phyloP scores from a whole-genome alignment of 2,329 filamentous ascomycete genomes.

The Dactylonectria macrodidyma region DNA sequence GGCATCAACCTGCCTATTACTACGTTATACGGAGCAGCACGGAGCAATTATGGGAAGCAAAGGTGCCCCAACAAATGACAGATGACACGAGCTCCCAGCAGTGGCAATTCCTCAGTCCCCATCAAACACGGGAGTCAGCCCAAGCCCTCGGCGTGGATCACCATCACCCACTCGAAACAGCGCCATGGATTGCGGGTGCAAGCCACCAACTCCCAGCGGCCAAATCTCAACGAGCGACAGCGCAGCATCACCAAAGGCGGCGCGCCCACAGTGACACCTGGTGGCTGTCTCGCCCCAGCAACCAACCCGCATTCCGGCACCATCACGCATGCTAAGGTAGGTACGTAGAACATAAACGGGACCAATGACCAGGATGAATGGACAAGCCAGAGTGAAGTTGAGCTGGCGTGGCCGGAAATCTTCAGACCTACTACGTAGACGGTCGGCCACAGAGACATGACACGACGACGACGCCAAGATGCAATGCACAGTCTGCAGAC shows the following conservation, averaged over 20 bases:
- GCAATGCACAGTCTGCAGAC: not conserved
- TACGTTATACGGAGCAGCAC: no score
- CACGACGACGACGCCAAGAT: not conserved
- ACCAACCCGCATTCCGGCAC: not conserved
- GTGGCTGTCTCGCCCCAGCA: not conserved
- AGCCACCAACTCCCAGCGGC: conserved; percentile 13
- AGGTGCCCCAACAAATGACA: not conserved
- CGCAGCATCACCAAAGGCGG: no score
- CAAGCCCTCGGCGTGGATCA: conserved; percentile 2
- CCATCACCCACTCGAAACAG: conserved; percentile 6
- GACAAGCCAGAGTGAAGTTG: not conserved
- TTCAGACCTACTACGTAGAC: not conserved
- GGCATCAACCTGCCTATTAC: not conserved
- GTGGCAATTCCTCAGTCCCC: not conserved
- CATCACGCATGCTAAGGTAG: not conserved
- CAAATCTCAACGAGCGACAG: no score
- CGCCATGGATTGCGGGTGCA: not conserved
- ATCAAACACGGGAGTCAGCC: not conserved
- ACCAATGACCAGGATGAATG: not conserved
- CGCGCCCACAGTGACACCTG: not conserved
- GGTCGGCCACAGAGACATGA: not conserved
- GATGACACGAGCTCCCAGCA: not conserved
- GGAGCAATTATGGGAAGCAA: not conserved
- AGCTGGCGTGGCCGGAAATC: not conserved
- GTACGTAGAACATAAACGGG: not conserved